Evolutionary conservation across 2,329 filamentous ascomycete species (phyloP), one percentile per base, ranked within the genome.

Genomic region (Talaromyces amestolkiae): DNA sequence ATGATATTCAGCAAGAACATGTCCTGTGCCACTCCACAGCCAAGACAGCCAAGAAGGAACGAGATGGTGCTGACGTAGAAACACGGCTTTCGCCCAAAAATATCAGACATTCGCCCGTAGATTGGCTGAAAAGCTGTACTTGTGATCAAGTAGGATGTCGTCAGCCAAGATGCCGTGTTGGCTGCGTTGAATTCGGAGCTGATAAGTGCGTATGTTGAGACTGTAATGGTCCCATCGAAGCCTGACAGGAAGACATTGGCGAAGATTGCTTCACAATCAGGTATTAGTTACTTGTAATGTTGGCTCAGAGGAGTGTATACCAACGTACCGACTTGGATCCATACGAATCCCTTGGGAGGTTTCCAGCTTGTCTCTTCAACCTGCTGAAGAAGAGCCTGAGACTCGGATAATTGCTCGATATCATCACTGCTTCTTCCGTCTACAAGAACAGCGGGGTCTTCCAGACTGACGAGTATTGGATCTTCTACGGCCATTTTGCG

Each of bases 1-100:
- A 90, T 91, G 0, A 87, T 74, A 67, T 93, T 91, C 71, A 93
- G 88, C 68, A 85, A 85, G n/a, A 84, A 80, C 72, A 94, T 89
- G 72, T 84, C 87, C 56, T 79, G 80, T 0, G 91, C 90, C 10
- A 88, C 74, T 0, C 85, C 89, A 75, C 91, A 93, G 83, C 89
- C 91, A 13, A 85, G 72, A 3, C 90, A 93, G 0, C 88, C 88
- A 1, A 84, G 66, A 33, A 86, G 76, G 69, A 93, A 92, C 10
- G 91, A 78, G 13, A 81, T 73, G n/a, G 89, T 81, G 1, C 85
- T 85, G 11, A 84, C 82, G 11, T 93, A 78, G 70, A 91, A 92
- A 1, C 89, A 83, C 19, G 82, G 79, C 66, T 77, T 71, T 15
- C 78, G 79, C 11, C 91, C 91, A 64, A 92, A 77, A 0, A 89